phyloP scores from a whole-genome alignment of 257 asterid genomes.

The Ocimum tenuiflorum region DNA sequence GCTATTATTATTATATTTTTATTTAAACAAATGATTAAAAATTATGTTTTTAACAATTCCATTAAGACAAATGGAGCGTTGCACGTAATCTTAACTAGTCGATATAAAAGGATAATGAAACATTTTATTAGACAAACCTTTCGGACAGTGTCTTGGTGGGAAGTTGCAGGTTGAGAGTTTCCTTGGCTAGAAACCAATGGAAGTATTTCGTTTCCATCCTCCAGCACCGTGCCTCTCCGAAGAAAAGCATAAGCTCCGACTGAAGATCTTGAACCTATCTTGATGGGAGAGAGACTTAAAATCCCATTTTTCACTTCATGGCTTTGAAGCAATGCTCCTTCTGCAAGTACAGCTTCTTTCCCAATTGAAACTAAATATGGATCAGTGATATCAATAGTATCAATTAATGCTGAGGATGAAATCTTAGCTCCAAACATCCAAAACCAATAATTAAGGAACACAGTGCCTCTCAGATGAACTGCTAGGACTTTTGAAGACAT shows the following conservation, averaged over 20 bases:
- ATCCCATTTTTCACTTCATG: constrained; percentile 59
- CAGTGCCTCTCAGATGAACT: constrained; percentile 62
- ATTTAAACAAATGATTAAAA: too few relatives aligned
- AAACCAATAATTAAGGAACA: constrained; percentile 58
- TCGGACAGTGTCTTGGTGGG: background rate
- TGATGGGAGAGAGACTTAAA: constrained; percentile 38
- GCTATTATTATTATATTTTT: too few relatives aligned
- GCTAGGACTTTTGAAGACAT: constrained; percentile 59
- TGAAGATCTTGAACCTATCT: constrained; percentile 39
- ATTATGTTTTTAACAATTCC: too few relatives aligned
- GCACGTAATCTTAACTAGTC: too few relatives aligned
- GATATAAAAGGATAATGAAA: background rate
- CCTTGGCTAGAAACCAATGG: constrained; percentile 29
- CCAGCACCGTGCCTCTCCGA: constrained; percentile 37
- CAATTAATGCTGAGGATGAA: constrained; percentile 45
- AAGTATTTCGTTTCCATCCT: constrained; percentile 44
- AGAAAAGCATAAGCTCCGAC: constrained; percentile 61
- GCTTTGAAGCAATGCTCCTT: constrained; percentile 61
- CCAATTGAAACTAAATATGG: constrained; percentile 58
- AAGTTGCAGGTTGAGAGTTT: constrained; percentile 6
- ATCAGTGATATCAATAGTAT: constrained; percentile 56
- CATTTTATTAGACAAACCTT: constrained; percentile 28
- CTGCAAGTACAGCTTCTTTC: constrained; percentile 51
- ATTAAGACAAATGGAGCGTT: too few relatives aligned
- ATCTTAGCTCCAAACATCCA: constrained; percentile 56